These are phyloP conservation scores for Rhizopus microsporus DNA, from an alignment of 371 early-diverging fungal genomes.

Conservation along the genomic window DNA sequence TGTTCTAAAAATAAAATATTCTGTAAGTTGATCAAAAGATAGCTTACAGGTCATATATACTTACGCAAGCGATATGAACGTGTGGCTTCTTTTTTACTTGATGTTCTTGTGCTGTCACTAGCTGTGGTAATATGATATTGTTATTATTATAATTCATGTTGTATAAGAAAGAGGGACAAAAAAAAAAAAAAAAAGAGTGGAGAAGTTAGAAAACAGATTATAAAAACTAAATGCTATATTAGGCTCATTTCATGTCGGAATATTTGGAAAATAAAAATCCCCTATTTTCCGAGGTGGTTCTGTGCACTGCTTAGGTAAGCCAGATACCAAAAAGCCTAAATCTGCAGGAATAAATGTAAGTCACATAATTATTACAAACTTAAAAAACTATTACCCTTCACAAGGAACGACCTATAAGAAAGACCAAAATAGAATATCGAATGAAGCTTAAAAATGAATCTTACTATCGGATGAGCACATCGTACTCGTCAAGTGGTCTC, in stretches of 20 bases:
- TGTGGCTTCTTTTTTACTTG: slow-evolving; percentile 6
- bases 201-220: neutral
- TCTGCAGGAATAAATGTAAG: too few species aligned
- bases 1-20: slow-evolving; percentile 12
- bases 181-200: neutral
- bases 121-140: slow-evolving; percentile 1
- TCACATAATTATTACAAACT: too few species aligned
- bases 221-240: neutral
- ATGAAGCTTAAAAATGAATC: too few species aligned
- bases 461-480: too few species aligned
- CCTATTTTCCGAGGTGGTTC: neutral
- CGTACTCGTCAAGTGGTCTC: too few species aligned
- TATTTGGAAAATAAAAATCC: neutral
- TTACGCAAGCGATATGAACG: slow-evolving; percentile 13
- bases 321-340: too few species aligned
- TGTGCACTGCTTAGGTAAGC: too few species aligned
- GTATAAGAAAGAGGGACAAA: neutral
- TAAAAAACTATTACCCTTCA: too few species aligned
- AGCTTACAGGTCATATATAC: neutral
- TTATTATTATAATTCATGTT: neutral
- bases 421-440: too few species aligned
- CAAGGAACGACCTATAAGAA: too few species aligned
- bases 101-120: neutral
- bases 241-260: neutral
- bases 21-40: neutral